Evolutionary conservation across 2,329 filamentous ascomycete species (phyloP), one percentile per base, ranked within the genome.

Genomic region (Fragosphaeria purpurea): DNA sequence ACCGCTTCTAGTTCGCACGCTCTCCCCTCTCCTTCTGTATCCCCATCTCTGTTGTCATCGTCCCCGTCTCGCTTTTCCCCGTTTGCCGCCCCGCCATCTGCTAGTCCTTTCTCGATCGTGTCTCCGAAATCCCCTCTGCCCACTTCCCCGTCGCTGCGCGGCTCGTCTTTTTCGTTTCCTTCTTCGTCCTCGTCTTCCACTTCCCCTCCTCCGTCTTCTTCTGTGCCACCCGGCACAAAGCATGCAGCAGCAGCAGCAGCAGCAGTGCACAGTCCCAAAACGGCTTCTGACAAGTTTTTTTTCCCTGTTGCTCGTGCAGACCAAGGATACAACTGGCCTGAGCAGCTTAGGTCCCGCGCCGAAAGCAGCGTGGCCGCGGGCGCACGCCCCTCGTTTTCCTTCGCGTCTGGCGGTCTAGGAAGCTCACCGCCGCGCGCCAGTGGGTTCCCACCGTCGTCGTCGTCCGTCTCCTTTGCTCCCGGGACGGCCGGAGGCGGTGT

Each of bases 311-410:
- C 69, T 72, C 78, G 76, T 69, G 70, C 80, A 90, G 86, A 88
- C 76, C 88, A 93, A 77, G 88, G 87, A 67, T 95, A 94, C 78
- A 95, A 95, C 71, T 95, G 91, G 86, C 88, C 88, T 65, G 91
- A 96, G 74, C 90, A 95, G 73, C 82, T 96, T 75, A 88, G 89
- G 68, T 85, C 83, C 62, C 86, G 90, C 65, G 90, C 90, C 61
- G 88, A 95, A 72, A 90, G 88, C 69, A 84, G 81, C 61, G 76
- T 83, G 52, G 52, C 61, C 42, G 68, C 76, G 42, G 75, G 74
- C 58, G 66, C 73, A 46, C 75, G 79, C 51, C 70, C 80, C 44
- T 76, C 75, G 44, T 82, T 84, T 63, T 74, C 75, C 44, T 77
- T 82, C 59, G 75, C 74, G 50, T 71, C 72, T 13, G 61, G 63